Evolutionary conservation across 2,329 filamentous ascomycete genomes (phyloP), one percentile per base, ranked within the genome.

Genomic region (Talaromyces amestolkiae): DNA sequence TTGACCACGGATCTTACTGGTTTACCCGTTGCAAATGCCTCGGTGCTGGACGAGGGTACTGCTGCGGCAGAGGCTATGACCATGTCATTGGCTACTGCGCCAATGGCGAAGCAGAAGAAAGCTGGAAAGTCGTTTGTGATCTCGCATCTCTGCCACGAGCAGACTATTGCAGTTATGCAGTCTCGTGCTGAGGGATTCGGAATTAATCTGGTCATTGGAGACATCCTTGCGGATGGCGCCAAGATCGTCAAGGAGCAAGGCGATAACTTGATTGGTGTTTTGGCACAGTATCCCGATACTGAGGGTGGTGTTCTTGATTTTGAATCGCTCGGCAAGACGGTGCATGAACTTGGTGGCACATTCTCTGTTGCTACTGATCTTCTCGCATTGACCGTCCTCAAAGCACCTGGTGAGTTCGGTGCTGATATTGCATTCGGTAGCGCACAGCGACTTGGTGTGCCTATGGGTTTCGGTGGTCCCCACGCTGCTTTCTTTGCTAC

Each of bases 1-100:
- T 84, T 98, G 82, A 90, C 96, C 9, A 88, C 89, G 2, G 94
- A 97, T 75, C 82, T 98, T 69, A 97, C 94, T 0, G 92, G 87
- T 1, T 85, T 98, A 35, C 87, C 91, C 24, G 92, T 97, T 69
- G 87, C 94, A 67, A 97, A 98, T 82, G 92, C 94, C 47, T 96
- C 92, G 53, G 84, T 97, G 58, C 82, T 97, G 49, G 94, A 97
- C 72, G 94, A 97, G 80, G 89, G 91, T 24, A 97, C 94, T 1
- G 94, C 94, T 13, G 94, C 93, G 15, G 92, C 93, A 33, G 94
- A 98, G 81, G 94, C 94, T 69, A 95, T 98, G 93, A 97, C 93
- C 15, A 85, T 98, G 77, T 94, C 93, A 0, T 80, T 96, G 79
- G 93, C 92, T 73, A 86, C 87, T 24, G 83, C 96, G 47, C 85